Base-by-base conservation (phyloP, 2,329 filamentous ascomycete species). In the Trichoderma semiorbis region DNA sequence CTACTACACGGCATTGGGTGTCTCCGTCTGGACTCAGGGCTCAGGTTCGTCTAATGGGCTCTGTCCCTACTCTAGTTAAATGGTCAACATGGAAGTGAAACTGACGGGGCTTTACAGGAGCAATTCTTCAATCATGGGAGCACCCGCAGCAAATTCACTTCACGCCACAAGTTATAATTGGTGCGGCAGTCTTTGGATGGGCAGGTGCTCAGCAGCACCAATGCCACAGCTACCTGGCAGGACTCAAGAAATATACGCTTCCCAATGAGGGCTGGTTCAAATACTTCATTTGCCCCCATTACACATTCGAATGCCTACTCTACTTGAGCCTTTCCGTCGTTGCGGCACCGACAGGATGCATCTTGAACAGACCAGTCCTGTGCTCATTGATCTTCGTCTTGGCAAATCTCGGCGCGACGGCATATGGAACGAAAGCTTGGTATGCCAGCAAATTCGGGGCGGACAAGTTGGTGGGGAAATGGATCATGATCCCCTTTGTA, bases 11-110 rank as follows among this genome's bases (percentile, higher is more conserved):
- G 85, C 85, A 72, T 92, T 93, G 76, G 90, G 90, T 69, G 78
- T 97, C 61, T 88, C 93, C 5, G 84, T 97, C 39, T 98, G 95
- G 95, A 87, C 97, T 72, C 94, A 98, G 80, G 93, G 91, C 67
- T 89, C 90, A 65, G 82, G 93, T 94, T 85, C 78, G 87, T 81
- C 50, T n/a, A 28, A 3, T 10, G 14, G 6, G 34, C 74, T 74
- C 30, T 18, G 16, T 24, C 14, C 2, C 7, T 47, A 3, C 16
- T 26, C 36, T 43, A 43, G 7, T 43, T 11, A n/a, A 21, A 12
- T 60, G 7, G 11, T 21, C 16, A 36, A 55, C 11, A 11, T 26
- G 34, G 50, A 7, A 57, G 12, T 26, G 24, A 24, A 30, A 24
- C 39, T 64, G 64, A 47, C 72, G 61, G 32, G 28, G 32, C 16